Evolutionary conservation across 768 basidiomycete species (phyloP), one percentile per base, ranked within the genome.

Genomic region (Termitomyces sp.): DNA sequence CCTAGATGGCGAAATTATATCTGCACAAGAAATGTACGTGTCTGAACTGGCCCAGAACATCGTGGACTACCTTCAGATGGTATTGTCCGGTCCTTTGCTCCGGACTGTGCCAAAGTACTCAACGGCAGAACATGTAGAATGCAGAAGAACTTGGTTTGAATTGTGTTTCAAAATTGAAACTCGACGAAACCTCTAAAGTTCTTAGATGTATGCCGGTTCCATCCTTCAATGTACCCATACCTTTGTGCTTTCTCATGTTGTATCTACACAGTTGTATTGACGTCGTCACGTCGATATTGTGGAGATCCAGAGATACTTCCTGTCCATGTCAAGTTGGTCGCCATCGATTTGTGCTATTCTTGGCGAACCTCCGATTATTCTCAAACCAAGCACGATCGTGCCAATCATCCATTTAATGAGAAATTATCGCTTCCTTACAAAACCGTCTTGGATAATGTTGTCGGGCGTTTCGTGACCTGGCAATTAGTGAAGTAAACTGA

Each of bases 401-500:
- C 59, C n/a, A 70, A 71, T 47, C 70, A 78, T 68, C 87, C 87
- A 4, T 89, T 91, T 69, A 77, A 83, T 29, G 66, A 72, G n/a
- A 74, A 73, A 29, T 74, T 86, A 20, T 79, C 85, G 57, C 78
- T 88, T 11, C 85, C 89, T 12, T 78, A 82, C 53, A 70, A 78
- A 60, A 72, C 79, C 8, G 71, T 84, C 43, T 77, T 89, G 59
- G 79, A 85, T 59, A 78, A 80, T 63, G 77, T 81, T 38, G 68
- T 83, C 31, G 72, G 77, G 42, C 84, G 83, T 51, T 86, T 89
- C 64, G 76, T 84, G 40, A 81, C 72, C 25, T 75, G 78, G 64
- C 85, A 89, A 56, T 74, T 91, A 40, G 82, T 87, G 51, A 83
- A 79, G 88, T 87, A 66, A 47, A 78, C 71, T 31, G 17, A 5